Evolutionary conservation across 2,329 filamentous ascomycete species (phyloP).

Genomic region (Shiraia bambusicola): DNA sequence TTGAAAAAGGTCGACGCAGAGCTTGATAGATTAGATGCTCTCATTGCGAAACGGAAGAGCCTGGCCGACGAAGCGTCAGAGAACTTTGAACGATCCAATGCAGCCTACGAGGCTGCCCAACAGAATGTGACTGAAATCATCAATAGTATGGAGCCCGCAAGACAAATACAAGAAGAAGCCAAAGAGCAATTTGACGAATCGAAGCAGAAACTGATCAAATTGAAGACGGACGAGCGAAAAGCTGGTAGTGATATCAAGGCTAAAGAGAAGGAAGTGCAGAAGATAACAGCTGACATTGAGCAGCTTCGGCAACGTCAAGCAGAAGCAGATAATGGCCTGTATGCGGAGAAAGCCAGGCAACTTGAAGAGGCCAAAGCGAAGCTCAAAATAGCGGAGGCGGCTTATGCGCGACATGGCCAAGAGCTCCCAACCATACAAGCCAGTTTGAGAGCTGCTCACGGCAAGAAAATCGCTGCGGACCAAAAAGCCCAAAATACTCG

Average conservation of each 20-base stretch:
- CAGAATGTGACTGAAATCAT: slow-evolving; percentile 35
- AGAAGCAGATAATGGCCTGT: slow-evolving; percentile 66
- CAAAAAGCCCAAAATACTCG: slow-evolving; percentile 33
- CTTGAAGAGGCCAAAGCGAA: slow-evolving; percentile 60
- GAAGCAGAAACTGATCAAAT: slow-evolving; percentile 55
- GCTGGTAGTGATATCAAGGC: slow-evolving; percentile 61
- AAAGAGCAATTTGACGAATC: slow-evolving; percentile 57
- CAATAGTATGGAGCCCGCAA: slow-evolving; percentile 45
- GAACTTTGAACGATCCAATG: slow-evolving; percentile 48
- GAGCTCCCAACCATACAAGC: slow-evolving; percentile 40
- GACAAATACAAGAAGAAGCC: slow-evolving; percentile 51
- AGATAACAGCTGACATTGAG: slow-evolving; percentile 49
- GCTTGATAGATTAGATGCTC: slow-evolving; percentile 43
- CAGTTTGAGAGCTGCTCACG: slow-evolving; percentile 37
- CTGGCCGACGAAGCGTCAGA: slow-evolving; percentile 49
- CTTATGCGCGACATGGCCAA: slow-evolving; percentile 47
- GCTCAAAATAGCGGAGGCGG: slow-evolving; percentile 48
- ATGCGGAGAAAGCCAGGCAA: slow-evolving; percentile 61
- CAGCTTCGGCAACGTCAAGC: slow-evolving; percentile 62
- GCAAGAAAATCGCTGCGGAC: slow-evolving; percentile 17
- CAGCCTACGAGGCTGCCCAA: slow-evolving; percentile 42
- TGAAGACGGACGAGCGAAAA: slow-evolving; percentile 63
- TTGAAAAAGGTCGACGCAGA: slow-evolving; percentile 31
- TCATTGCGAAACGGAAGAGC: slow-evolving; percentile 52
- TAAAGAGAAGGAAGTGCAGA: slow-evolving; percentile 49